Percentiles rank a stretch among this genome's conserved stretches.
phyloP scores from a whole-genome alignment of 805 yeast species.

The Naumovozyma dairenensis region DNA sequence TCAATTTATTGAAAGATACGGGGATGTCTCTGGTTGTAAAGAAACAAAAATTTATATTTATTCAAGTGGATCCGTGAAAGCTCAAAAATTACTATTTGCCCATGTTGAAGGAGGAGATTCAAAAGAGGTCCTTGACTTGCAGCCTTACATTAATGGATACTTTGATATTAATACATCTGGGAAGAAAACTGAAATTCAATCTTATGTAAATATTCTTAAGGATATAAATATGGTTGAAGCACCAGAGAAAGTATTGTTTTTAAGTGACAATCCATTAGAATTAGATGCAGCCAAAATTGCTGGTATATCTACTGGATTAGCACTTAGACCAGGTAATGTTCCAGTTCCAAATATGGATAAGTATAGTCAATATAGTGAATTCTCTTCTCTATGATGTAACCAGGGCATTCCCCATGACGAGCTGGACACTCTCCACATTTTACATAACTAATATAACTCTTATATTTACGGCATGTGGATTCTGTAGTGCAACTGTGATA shows the following conservation, averaged over 20 bases:
- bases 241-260: slow-evolving; percentile 42
- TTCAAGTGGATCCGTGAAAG: slow-evolving; percentile 82
- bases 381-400: too few relatives aligned
- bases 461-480: too few relatives aligned
- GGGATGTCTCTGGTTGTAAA: too few relatives aligned
- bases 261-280: slow-evolving; percentile 75
- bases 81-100: slow-evolving; percentile 69
- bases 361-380: slow-evolving; percentile 4
- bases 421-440: too few relatives aligned
- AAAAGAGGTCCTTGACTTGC: slow-evolving; percentile 38
- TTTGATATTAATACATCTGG: slow-evolving; percentile 85
- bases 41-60: slow-evolving; percentile 50
- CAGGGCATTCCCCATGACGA: too few relatives aligned
- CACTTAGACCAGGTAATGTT: slow-evolving; percentile 68
- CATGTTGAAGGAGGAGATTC: slow-evolving; percentile 40
- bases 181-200: slow-evolving; percentile 43
- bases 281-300: slow-evolving; percentile 63
- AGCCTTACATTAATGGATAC: slow-evolving; percentile 48
- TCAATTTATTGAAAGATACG: slow-evolving; percentile 35
- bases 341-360: slow-evolving; percentile 24
- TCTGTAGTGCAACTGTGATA: too few relatives aligned
- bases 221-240: slow-evolving; percentile 27
- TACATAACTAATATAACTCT: too few relatives aligned
- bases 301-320: slow-evolving; percentile 50
- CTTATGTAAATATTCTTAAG: slow-evolving; percentile 49